These are phyloP conservation scores for Puccinia novopanici DNA, from an alignment of 1,284 basidiomycete species.

Conservation along the genomic window DNA sequence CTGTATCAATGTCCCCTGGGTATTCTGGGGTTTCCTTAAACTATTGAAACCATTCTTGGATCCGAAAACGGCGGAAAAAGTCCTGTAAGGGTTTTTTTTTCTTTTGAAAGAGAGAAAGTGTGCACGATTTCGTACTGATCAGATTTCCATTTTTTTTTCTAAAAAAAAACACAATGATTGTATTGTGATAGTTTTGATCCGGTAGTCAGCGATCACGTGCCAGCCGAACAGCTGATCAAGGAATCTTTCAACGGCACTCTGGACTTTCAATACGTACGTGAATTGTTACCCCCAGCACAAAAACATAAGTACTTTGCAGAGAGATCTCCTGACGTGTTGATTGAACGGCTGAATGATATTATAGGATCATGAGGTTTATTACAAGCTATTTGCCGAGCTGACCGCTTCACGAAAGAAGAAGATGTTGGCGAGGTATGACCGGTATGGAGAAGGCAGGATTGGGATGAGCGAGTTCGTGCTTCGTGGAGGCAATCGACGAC, in stretches of 20 bases:
- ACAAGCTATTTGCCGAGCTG: constrained; percentile 23
- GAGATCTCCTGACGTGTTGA: not conserved
- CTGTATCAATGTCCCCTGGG: constrained; percentile 74
- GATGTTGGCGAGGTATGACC: constrained; percentile 28
- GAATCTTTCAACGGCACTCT: constrained; percentile 75
- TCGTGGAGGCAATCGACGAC: constrained; percentile 14
- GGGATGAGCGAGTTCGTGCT: constrained; percentile 37
- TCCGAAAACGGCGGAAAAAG: constrained; percentile 85
- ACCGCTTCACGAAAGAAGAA: not conserved
- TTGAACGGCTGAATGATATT: not conserved
- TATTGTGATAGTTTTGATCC: constrained; percentile 69
- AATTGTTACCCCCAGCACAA: constrained; percentile 69
- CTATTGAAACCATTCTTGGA: constrained; percentile 84
- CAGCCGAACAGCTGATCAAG: constrained; percentile 73
- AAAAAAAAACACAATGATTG: not conserved
- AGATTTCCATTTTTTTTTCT: not conserved
- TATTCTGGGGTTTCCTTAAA: constrained; percentile 65
- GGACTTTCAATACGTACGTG: constrained; percentile 74
- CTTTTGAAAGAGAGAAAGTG: not conserved
- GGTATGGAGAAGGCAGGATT: constrained; percentile 11
- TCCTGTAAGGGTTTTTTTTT: constrained; percentile 57
- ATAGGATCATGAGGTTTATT: constrained; percentile 38
- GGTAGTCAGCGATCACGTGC: constrained; percentile 70
- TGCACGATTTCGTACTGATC: not conserved
- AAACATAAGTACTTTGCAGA: not conserved